Base-by-base conservation (phyloP, 2,329 filamentous ascomycete species). In the Aureobasidium sp. region DNA sequence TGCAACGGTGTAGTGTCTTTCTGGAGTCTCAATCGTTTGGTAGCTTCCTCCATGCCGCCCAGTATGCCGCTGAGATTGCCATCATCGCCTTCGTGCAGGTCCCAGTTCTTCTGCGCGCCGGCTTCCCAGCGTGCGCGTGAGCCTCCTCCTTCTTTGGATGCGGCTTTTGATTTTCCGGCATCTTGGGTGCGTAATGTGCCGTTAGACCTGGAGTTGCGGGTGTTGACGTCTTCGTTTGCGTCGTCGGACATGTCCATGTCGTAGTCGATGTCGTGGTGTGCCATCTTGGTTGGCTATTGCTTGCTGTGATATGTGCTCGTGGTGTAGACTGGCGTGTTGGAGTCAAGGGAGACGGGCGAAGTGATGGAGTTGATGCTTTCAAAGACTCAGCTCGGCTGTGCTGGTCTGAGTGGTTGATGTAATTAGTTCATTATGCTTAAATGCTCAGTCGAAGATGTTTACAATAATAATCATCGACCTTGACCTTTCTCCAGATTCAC, bases 1-100 rank as follows among this genome's bases (percentile, higher is more conserved):
- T 98, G 93, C 52, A 98, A 76, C 11, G 93, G 93, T 42, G 91
- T 97, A 24, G 93, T 97, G 68, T 98, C 93, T 68, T 89, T 87
- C 57, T 95, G 77, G 57, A 97, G 74, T 62, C 90, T 88, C 58
- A 55, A 62, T 38, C 67, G 57, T 47, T 68, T 69, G 22, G 59
- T 60, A 8, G 67, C 67, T 55, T 70, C 67, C 54, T 68, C 66
- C 10, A 67, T 59, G 12, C 66, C 65, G 11, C 63, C 65, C 27
- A 68, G 55, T n/a, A 66, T 62, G 11, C 61, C 61, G 35, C 66
- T 62, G 17, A 69, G 61, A 29, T 57, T 60, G 16, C 65, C 67
- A 56, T 66, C 63, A 8, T 61, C 63, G n/a, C 56, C 66, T 50
- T 66, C 66, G n/a, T 63, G 59, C 8, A 68, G 55, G 35, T 65